phyloP scores from a whole-genome alignment of 2,329 filamentous ascomycete species.

The Phyllosticta paracitricarpa region DNA sequence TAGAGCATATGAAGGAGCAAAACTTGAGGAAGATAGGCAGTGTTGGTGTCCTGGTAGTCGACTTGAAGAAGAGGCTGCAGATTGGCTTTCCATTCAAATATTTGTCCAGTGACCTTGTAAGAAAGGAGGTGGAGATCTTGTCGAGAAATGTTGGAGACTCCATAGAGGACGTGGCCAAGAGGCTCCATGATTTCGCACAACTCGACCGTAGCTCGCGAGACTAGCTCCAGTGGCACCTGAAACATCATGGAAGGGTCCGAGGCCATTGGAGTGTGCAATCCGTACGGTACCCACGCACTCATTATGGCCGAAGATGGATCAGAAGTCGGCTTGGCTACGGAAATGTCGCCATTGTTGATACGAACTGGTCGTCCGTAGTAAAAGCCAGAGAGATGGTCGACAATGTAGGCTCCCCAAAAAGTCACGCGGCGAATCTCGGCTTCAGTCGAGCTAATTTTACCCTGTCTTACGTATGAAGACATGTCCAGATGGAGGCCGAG shows the following conservation, averaged over 20 bases:
- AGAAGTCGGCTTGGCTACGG: slow-evolving; percentile 30
- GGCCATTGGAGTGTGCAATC: slow-evolving; percentile 4
- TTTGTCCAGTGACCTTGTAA: slow-evolving; percentile 18
- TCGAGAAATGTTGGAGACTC: slow-evolving; percentile 19
- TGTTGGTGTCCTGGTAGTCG: slow-evolving; percentile 23
- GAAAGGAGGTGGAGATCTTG: slow-evolving; percentile 29
- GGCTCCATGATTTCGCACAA: slow-evolving; percentile 36
- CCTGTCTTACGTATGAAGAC: slow-evolving; percentile 29
- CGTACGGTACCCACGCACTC: slow-evolving; percentile 11
- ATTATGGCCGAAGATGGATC: neutral
- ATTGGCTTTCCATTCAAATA: slow-evolving; percentile 33
- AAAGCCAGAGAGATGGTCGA: slow-evolving; percentile 34
- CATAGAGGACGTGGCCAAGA: slow-evolving; percentile 31
- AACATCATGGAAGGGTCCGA: slow-evolving; percentile 3
- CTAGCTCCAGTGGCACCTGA: slow-evolving; percentile 7
- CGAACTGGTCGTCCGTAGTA: slow-evolving; percentile 35
- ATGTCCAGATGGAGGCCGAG: slow-evolving; percentile 34
- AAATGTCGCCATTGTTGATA: slow-evolving; percentile 28
- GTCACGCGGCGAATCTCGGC: slow-evolving; percentile 30
- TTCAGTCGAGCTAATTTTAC: slow-evolving; percentile 29
- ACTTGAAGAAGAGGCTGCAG: slow-evolving; percentile 29
- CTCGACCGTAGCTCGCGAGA: slow-evolving; percentile 21
- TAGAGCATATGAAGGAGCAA: slow-evolving; percentile 36
- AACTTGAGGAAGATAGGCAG: slow-evolving; percentile 30
- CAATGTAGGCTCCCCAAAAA: slow-evolving; percentile 36